Conservation (phyloP, 2,329 filamentous ascomycete species). For the Aspergillus sclerotialis region DNA sequence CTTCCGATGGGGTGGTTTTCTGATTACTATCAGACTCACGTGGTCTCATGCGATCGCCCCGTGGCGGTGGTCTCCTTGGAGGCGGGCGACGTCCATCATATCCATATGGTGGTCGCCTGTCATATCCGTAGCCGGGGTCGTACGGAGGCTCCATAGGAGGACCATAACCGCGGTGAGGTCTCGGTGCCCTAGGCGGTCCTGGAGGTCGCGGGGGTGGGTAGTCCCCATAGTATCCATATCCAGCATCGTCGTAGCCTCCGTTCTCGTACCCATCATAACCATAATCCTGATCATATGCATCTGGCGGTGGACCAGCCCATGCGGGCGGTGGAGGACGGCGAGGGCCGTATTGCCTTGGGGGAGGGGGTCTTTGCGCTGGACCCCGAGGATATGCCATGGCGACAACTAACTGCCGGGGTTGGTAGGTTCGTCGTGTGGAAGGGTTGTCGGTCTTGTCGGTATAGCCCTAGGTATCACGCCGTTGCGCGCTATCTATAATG, state of each 20-base stretch:
- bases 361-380: constrained; percentile 25
- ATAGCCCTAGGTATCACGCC: constrained; percentile 14
- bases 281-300: constrained; percentile 19
- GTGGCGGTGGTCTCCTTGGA: constrained; percentile 22
- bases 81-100: constrained; percentile 19
- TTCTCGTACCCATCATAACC: constrained; percentile 20
- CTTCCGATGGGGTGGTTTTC: not conserved
- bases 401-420: no score
- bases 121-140: constrained; percentile 16
- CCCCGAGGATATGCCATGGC: constrained; percentile 33
- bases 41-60: constrained; percentile 23
- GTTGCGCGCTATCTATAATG: no score
- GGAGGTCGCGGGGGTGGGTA: constrained; percentile 20
- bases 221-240: constrained; percentile 20
- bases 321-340: constrained; percentile 14
- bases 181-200: constrained; percentile 19
- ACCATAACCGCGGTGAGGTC: constrained; percentile 25
- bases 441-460: not conserved
- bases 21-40: constrained; percentile 19
- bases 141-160: constrained; percentile 11
- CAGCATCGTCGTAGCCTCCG: constrained; percentile 18
- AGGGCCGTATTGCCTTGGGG: constrained; percentile 24
- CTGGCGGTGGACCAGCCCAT: constrained; percentile 15
- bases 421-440: constrained; percentile 1
- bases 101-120: constrained; percentile 19